Evolutionary conservation across 257 asterid genomes (phyloP), one percentile per base, ranked within the genome.

Genomic region (Solanum chilense): DNA sequence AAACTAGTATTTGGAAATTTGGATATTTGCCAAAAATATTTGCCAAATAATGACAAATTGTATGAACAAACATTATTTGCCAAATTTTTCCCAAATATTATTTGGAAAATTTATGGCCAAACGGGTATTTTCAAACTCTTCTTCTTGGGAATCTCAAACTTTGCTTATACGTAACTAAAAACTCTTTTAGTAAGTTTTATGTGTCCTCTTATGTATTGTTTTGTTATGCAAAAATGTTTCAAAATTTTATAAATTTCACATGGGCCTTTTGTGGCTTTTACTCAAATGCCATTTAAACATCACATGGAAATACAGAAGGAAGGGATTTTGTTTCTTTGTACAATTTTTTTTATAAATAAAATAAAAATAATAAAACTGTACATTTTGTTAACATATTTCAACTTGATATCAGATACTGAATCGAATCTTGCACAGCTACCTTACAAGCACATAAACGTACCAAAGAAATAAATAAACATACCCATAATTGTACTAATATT

Each of bases 301-400:
- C 87, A 85, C 87, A 85, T 85, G 87, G 33, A 68, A 68, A 56
- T 84, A 44, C 87, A 84, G 87, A 27, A 66, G 62, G 87, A 25
- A 29, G 56, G 31, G 23, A 31, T 47, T 52, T 37, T 84, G 76
- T 37, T 47, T 84, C 64, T 41, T 84, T 84, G 44, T 42, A 33
- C 41, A 60, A 60, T 60, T 21, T 60, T 9, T 12, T 37, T 37
- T 37, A 37, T 0, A 9, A 1, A 60, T 3, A 62, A 12, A 18
- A 35, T 25, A 62, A 23, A 60, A 60, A 60, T 23, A 64, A 64
- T 64, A 62, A 62, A n/a, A n/a, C 14, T 64, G 12, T 56, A 56
- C 0, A 20, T 58, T 20, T 52, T 56, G 0, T 0, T 3, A 58
- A 58, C 12, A 64, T 15, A 64, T 64, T 25, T 5, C 15, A 64